These are phyloP conservation scores for Penicillium samsonianum DNA, from an alignment of 495 filamentous ascomycete species.

Conservation along the genomic window DNA sequence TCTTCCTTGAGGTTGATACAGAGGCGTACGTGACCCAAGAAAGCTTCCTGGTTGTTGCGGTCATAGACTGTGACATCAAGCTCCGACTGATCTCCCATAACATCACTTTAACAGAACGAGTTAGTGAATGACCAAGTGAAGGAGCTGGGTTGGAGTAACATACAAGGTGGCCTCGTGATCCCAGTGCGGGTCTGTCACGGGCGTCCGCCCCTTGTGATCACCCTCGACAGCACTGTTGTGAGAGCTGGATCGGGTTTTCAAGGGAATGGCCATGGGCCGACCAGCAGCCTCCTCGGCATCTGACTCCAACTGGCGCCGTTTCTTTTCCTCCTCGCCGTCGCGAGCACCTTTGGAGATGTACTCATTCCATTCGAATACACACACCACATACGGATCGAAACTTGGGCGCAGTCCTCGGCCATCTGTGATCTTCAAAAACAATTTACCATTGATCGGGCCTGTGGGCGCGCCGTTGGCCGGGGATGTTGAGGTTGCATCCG, in stretches of 20 bases:
- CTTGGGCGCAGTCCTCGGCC: slow-evolving; percentile 79
- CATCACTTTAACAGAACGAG: slow-evolving; percentile 66
- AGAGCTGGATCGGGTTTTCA: slow-evolving; percentile 93
- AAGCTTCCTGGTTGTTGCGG: slow-evolving; percentile 79
- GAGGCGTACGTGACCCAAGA: slow-evolving; percentile 86
- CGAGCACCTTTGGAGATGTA: slow-evolving; percentile 86
- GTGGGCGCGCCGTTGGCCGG: slow-evolving; percentile 57
- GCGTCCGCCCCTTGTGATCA: slow-evolving; percentile 64
- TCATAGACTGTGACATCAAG: slow-evolving; percentile 95
- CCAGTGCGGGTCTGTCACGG: slow-evolving; percentile 89
- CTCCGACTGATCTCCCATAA: slow-evolving; percentile 87
- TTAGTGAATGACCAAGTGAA: slow-evolving; percentile 19
- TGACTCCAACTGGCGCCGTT: slow-evolving; percentile 51
- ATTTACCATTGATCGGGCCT: slow-evolving; percentile 80
- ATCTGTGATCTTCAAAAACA: slow-evolving; percentile 84
- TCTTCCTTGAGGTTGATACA: slow-evolving; percentile 68
- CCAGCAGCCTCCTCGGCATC: slow-evolving; percentile 64
- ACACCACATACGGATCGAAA: slow-evolving; percentile 90
- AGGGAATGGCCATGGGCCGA: slow-evolving; percentile 89
- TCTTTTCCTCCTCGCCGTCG: slow-evolving; percentile 56
- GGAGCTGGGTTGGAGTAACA: slow-evolving; percentile 38
- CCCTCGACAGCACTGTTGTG: slow-evolving; percentile 78
- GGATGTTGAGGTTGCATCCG: slow-evolving; percentile 23
- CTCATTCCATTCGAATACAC: slow-evolving; percentile 94
- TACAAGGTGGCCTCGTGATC: slow-evolving; percentile 95